Evolutionary conservation across 2,329 filamentous ascomycete genomes (phyloP).

Genomic region (Fusarium bulbicola): DNA sequence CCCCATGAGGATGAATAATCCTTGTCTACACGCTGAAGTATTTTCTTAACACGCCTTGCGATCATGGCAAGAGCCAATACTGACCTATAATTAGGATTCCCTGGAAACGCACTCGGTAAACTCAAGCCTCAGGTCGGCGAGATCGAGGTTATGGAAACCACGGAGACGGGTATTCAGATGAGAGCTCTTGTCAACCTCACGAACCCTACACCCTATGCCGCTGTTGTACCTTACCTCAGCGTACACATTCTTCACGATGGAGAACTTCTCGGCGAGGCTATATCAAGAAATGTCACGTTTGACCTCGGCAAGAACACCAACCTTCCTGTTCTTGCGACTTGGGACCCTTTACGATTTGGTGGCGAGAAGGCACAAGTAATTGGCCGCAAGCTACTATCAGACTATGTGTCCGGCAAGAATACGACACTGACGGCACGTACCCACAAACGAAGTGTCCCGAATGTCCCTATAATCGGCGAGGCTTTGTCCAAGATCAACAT

Average conservation of each 20-base stretch:
- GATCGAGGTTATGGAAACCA: constrained; percentile 77
- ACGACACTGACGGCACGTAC: constrained; percentile 79
- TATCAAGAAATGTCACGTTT: constrained; percentile 70
- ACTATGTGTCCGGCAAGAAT: constrained; percentile 89
- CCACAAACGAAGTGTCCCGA: constrained; percentile 77
- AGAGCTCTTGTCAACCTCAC: constrained; percentile 81
- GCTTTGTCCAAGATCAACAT: constrained; percentile 77
- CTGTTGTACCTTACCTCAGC: constrained; percentile 80
- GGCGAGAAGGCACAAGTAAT: constrained; percentile 68
- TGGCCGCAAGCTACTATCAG: constrained; percentile 79
- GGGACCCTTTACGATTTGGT: constrained; percentile 73
- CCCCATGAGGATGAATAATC: constrained; percentile 42
- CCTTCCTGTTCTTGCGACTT: constrained; percentile 73
- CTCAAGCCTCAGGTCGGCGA: constrained; percentile 73
- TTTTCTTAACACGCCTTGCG: constrained; percentile 42
- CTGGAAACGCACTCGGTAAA: constrained; percentile 59
- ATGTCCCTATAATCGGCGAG: constrained; percentile 74
- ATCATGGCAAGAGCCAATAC: constrained; percentile 34
- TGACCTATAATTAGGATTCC: constrained; percentile 63
- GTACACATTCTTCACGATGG: constrained; percentile 79
- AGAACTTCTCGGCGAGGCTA: constrained; percentile 79
- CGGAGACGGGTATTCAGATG: constrained; percentile 74
- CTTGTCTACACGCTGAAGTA: constrained; percentile 43
- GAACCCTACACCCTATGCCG: constrained; percentile 89
- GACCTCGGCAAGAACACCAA: constrained; percentile 76